phyloP scores from a whole-genome alignment of 129 eudicot species.

The Oenanthe sinensis region DNA sequence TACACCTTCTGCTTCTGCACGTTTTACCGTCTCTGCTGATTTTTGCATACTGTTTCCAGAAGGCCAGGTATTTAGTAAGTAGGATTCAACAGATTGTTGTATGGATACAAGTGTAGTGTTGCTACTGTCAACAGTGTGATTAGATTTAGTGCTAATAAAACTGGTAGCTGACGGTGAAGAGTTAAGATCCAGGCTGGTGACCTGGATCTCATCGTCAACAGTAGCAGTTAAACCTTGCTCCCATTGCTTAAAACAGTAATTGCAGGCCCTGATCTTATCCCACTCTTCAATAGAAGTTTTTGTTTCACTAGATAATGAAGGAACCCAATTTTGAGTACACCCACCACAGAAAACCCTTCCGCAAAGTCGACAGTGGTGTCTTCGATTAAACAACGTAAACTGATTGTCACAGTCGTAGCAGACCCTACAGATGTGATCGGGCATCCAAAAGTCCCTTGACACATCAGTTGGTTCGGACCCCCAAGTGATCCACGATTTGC shows the following conservation, averaged over 20 bases:
- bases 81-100: slow-evolving; percentile 40
- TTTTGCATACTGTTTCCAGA: slow-evolving; percentile 38
- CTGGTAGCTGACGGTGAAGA: slow-evolving; percentile 61
- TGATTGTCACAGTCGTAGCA: slow-evolving; percentile 2
- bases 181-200: slow-evolving; percentile 37
- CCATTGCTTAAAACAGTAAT: slow-evolving; percentile 89
- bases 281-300: slow-evolving; percentile 33
- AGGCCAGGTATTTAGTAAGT: slow-evolving; percentile 25
- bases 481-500: slow-evolving; percentile 4
- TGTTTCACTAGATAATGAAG: slow-evolving; percentile 30
- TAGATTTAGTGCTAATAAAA: slow-evolving; percentile 60
- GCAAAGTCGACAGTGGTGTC: slow-evolving; percentile 6
- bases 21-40: slow-evolving; percentile 44
- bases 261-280: slow-evolving; percentile 85
- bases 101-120: slow-evolving; percentile 54
- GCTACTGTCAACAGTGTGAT: slow-evolving; percentile 64
- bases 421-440: slow-evolving; percentile 4
- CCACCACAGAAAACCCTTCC: not conserved
- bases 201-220: slow-evolving; percentile 49
- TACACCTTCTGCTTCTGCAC: slow-evolving; percentile 27
- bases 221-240: slow-evolving; percentile 46
- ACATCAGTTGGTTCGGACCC: not conserved
- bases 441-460: slow-evolving; percentile 10
- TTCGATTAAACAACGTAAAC: not conserved
- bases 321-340: slow-evolving; percentile 20